A percentile compares a stretch with the other conserved stretches of the same genome.
phyloP scores from a whole-genome alignment of 2,329 filamentous ascomycete species.

The Colletotrichum musicola region DNA sequence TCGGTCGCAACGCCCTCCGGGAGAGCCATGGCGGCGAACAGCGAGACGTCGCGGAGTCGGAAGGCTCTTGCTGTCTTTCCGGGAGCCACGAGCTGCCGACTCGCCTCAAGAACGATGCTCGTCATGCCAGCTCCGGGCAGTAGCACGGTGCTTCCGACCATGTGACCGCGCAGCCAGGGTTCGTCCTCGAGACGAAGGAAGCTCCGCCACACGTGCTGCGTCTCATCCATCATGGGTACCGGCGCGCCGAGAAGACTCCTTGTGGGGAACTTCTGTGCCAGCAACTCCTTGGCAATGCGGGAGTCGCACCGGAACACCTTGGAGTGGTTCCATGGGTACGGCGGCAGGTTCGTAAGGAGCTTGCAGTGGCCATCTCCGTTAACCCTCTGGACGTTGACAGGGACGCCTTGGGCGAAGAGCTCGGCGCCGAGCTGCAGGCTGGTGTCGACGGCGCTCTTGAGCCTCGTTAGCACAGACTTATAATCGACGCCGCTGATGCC shows the following conservation, averaged over 20 bases:
- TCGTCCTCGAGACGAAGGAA: constrained; percentile 23
- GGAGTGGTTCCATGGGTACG: constrained; percentile 29
- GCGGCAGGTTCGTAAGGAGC: constrained; percentile 25
- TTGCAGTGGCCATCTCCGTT: neutral
- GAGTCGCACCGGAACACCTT: constrained; percentile 9
- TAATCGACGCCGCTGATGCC: constrained; percentile 13
- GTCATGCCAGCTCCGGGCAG: constrained; percentile 48
- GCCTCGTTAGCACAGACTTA: neutral
- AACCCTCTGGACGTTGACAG: neutral
- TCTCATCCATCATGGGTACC: constrained; percentile 53
- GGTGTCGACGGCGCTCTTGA: constrained; percentile 43
- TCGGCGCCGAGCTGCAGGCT: constrained; percentile 57
- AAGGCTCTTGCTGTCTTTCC: constrained; percentile 9
- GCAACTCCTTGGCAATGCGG: neutral
- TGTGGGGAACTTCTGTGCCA: neutral
- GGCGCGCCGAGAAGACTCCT: constrained; percentile 19
- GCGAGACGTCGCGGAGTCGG: constrained; percentile 36
- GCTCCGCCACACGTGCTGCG: constrained; percentile 14
- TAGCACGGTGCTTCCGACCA: constrained; percentile 39
- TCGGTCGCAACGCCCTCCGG: constrained; percentile 21
- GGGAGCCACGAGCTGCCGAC: constrained; percentile 39
- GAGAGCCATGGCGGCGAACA: constrained; percentile 22
- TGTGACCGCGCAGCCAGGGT: constrained; percentile 46
- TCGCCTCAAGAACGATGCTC: constrained; percentile 47
- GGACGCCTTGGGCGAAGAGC: neutral